phyloP scores from a whole-genome alignment of 2,329 filamentous ascomycete species.

The Apiospora kogelbergensis region DNA sequence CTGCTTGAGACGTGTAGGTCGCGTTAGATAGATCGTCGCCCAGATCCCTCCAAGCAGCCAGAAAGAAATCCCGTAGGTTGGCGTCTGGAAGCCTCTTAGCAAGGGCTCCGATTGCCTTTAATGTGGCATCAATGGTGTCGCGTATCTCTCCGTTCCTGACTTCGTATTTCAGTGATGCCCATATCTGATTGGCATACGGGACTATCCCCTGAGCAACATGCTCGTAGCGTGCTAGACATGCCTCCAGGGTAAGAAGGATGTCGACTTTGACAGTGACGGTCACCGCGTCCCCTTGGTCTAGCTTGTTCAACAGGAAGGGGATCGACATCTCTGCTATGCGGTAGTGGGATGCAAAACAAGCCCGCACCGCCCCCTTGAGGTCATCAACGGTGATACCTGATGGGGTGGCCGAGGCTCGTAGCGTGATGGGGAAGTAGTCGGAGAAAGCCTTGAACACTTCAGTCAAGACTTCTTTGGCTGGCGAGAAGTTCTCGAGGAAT shows the following conservation, averaged over 20 bases:
- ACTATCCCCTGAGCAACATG: slow-evolving; percentile 45
- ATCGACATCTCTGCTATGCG: slow-evolving; percentile 46
- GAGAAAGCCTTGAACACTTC: slow-evolving; percentile 57
- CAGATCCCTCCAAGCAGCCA: slow-evolving; percentile 52
- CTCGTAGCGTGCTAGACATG: slow-evolving; percentile 51
- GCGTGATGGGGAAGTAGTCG: slow-evolving; percentile 60
- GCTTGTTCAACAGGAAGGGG: slow-evolving; percentile 55
- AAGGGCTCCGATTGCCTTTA: slow-evolving; percentile 53
- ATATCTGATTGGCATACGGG: slow-evolving; percentile 52
- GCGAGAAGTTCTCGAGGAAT: slow-evolving; percentile 46
- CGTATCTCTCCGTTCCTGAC: slow-evolving; percentile 61
- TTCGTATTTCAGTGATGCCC: slow-evolving; percentile 63
- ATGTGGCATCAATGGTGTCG: slow-evolving; percentile 56
- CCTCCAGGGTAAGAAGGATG: slow-evolving; percentile 54
- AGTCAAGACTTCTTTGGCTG: slow-evolving; percentile 45
- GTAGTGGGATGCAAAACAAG: slow-evolving; percentile 54
- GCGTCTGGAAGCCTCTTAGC: slow-evolving; percentile 45
- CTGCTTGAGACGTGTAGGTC: slow-evolving; percentile 52
- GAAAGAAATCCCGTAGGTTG: slow-evolving; percentile 45
- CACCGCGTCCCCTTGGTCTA: slow-evolving; percentile 59
- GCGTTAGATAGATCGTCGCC: slow-evolving; percentile 53
- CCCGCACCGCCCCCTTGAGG: slow-evolving; percentile 52
- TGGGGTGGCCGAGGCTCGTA: slow-evolving; percentile 50
- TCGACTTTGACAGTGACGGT: slow-evolving; percentile 62
- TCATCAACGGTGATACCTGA: slow-evolving; percentile 55